Base-by-base conservation (phyloP, 805 yeast genomes). In the Spathaspora sp. region DNA sequence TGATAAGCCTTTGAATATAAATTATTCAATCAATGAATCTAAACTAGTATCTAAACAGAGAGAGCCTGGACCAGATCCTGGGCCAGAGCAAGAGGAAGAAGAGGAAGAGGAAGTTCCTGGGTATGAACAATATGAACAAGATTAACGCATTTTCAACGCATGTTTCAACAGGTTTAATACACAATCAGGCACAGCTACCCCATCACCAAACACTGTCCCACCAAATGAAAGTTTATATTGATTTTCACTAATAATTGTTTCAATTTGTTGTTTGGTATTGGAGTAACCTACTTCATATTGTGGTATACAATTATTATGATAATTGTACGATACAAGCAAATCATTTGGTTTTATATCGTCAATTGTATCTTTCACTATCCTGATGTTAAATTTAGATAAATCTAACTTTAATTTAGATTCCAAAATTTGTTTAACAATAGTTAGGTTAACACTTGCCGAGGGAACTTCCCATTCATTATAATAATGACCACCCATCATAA, bases 171-270 rank as follows among this genome's bases (percentile, higher is more conserved):
- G 80, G 60, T 84, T 82, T 31, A 80, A 66, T 1, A 89, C 85
- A 56, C 92, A 86, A 67, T 92, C 97, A 1, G 97, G 96, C 1
- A 92, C 92, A 1, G 97, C 97, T 8, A 89, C 83, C 1, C 96
- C 93, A 44, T 78, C 81, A 8, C 90, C 87, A 55, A 65, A 69
- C 57, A 87, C 82, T 83, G 88, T 89, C 0, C 97, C 97, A 17
- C 94, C 91, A 2, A 87, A 60, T 0, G 82, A 77, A 12, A 85
- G 60, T 42, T 69, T 69, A 29, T 49, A 49, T 16, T 26, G 28
- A 46, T 31, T 16, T 10, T 19, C 29, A 14, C 18, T 18, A 9
- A 47, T 17, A 12, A 47, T 38, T 26, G 23, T 19, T 18, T 49
- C 51, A 40, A 73, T 80, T 14, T 68, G 67, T 0, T 63, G 52